Percentiles rank a stretch among this genome's conserved stretches.
phyloP scores from a whole-genome alignment of 2,329 filamentous ascomycete genomes.

The Emmonsiellopsis sp. region DNA sequence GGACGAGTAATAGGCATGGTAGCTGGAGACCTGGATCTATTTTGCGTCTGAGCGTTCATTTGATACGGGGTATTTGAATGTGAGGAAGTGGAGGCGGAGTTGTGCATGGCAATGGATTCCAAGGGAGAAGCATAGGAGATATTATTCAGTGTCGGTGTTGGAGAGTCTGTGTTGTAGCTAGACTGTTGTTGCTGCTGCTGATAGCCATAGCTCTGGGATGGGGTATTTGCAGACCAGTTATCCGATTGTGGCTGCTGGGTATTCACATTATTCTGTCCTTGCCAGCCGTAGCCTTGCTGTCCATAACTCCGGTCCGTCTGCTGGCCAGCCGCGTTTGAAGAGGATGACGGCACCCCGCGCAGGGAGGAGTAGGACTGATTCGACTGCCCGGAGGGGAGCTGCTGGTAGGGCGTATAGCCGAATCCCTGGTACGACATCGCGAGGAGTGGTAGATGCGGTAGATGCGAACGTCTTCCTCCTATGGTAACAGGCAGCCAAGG shows the following conservation, averaged over 20 bases:
- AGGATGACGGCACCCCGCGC: constrained; percentile 2
- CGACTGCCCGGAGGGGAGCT: constrained; percentile 1
- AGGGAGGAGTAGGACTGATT: constrained; percentile 3
- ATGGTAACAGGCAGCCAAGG: not conserved
- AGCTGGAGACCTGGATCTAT: not conserved
- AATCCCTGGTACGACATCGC: constrained; percentile 12
- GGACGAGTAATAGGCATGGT: constrained; percentile 3
- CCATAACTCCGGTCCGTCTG: constrained; percentile 4
- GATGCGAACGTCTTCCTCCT: not conserved
- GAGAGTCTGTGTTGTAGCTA: not conserved
- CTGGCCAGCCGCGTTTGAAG: constrained; percentile 2
- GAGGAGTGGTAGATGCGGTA: not conserved
- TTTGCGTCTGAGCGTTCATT: not conserved
- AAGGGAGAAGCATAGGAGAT: not conserved
- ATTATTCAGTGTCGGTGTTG: not conserved
- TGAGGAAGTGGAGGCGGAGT: not conserved
- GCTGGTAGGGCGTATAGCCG: constrained; percentile 8
- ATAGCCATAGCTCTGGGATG: not conserved
- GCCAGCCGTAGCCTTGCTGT: constrained; percentile 8
- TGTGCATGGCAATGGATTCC: not conserved
- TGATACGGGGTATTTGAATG: not conserved
- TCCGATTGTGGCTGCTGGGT: constrained; percentile 1
- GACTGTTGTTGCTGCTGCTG: constrained; percentile 7
- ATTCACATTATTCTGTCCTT: constrained; percentile 4
- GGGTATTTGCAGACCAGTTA: constrained; percentile 5